Base-by-base conservation (phyloP, 805 yeast species). In the Barnettozyma botsteinii region DNA sequence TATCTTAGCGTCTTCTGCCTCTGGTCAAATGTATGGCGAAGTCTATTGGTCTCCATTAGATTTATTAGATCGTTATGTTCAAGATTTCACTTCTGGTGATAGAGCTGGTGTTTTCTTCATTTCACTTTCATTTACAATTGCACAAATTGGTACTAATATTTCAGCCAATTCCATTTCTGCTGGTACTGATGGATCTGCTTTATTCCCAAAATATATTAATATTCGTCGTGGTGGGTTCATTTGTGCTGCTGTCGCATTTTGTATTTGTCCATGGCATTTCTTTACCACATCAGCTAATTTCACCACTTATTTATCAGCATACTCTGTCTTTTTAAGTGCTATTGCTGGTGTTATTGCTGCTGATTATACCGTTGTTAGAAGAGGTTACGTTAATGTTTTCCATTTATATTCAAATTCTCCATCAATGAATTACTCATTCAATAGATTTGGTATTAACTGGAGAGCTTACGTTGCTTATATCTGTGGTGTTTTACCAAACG, bases 261-360 rank as follows among this genome's bases (percentile, higher is more conserved):
- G 77, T 41, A 77, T 84, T 47, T 80, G 88, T 55, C 95, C 95
- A 30, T 86, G 95, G 95, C 72, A 85, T 51, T 73, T 85, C 56
- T 67, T 79, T 56, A 67, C 82, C 4, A 69, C 83, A 5, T 76
- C 87, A 1, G 77, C 79, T 29, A 79, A 72, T 62, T 86, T 86
- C 64, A 80, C 93, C 27, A 81, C 89, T 7, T 86, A 85, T 53
- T 64, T 86, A 41, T 72, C 83, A 30, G 91, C 95, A 0, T 86
- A 85, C 58, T 71, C 94, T 0, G 86, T 85, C 12, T 86, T 87
- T 69, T 66, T 86, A 38, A 79, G 89, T 12, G 75, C 93, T 20
- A 82, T 86, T 57, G 86, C 91, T 8, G 95, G 95, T 47, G 82
- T 81, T 24, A 71, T 79, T 36, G 69, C 73, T 41, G 69, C 79